These are phyloP conservation scores for Boletus patriciae DNA, from an alignment of 768 basidiomycete genomes.

Conservation along the genomic window DNA sequence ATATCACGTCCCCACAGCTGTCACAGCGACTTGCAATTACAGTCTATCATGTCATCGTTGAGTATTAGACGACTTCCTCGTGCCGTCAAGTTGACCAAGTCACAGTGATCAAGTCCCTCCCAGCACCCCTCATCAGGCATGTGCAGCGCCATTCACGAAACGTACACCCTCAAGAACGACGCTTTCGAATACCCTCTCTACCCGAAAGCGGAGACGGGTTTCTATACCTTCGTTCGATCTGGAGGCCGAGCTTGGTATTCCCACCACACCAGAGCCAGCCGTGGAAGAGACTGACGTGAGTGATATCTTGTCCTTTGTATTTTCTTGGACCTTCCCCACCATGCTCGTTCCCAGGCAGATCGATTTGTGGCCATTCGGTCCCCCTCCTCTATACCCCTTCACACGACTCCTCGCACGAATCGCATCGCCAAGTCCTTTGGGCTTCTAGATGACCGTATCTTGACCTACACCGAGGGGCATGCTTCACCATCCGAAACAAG, in stretches of 20 bases:
- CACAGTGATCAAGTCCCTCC: constrained; percentile 27
- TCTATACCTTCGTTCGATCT: constrained; percentile 43
- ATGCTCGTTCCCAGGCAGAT: constrained; percentile 45
- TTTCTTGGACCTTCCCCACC: neutral
- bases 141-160: constrained; percentile 33
- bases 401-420: constrained; percentile 64
- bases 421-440: constrained; percentile 65
- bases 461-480: constrained; percentile 49
- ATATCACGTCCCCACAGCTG: neutral
- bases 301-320: neutral
- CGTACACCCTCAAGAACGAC: constrained; percentile 40
- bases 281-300: constrained; percentile 33
- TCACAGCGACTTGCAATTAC: neutral
- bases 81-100: constrained; percentile 17
- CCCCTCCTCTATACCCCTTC: constrained; percentile 51
- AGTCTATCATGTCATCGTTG: constrained; percentile 30
- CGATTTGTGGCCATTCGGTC: constrained; percentile 60
- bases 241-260: constrained; percentile 32
- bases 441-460: constrained; percentile 53
- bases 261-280: constrained; percentile 12
- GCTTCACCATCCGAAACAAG: constrained; percentile 37
- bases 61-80: constrained; percentile 19
- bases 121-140: constrained; percentile 27
- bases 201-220: constrained; percentile 42
- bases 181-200: constrained; percentile 41